Percentiles rank a stretch among this genome's conserved stretches.
phyloP scores from a whole-genome alignment of 2,329 filamentous ascomycete species.

The Aspergillus ochraceoroseus region DNA sequence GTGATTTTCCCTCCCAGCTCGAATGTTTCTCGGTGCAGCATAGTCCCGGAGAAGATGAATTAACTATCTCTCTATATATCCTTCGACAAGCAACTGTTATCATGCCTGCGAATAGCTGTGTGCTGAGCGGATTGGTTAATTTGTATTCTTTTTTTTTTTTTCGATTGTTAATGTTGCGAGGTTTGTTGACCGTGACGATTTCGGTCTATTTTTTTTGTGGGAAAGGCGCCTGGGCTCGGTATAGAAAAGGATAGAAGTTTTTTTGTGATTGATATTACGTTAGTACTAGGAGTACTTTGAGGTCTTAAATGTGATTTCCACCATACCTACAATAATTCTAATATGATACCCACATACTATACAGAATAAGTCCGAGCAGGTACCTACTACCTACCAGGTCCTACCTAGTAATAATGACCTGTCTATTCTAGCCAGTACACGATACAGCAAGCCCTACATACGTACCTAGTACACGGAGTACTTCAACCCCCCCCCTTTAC shows the following conservation, averaged over 20 bases:
- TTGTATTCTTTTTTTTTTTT: slow-evolving; percentile 1
- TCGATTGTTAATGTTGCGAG: background rate
- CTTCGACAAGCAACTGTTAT: too few relatives aligned
- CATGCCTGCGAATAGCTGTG: too few relatives aligned
- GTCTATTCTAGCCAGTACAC: too few relatives aligned
- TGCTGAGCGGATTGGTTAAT: background rate
- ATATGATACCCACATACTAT: background rate
- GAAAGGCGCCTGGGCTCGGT: slow-evolving; percentile 9
- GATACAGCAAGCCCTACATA: background rate
- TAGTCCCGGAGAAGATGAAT: slow-evolving; percentile 29
- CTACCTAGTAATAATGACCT: too few relatives aligned
- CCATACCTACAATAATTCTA: background rate
- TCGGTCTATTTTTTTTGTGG: slow-evolving; percentile 1
- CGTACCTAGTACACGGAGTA: background rate
- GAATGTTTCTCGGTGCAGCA: slow-evolving; percentile 36
- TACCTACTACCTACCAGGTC: too few relatives aligned
- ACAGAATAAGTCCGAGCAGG: too few relatives aligned
- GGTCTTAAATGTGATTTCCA: background rate
- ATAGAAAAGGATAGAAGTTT: slow-evolving; percentile 9
- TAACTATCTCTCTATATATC: too few relatives aligned
- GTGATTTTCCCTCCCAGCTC: slow-evolving; percentile 33
- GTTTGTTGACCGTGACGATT: slow-evolving; percentile 6
- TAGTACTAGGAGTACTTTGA: too few relatives aligned
- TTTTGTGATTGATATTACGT: background rate
- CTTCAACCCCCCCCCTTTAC: background rate